These are phyloP conservation scores for Ceratobasidium theobromae DNA, from an alignment of 1,284 basidiomycete species.

Conservation along the genomic window DNA sequence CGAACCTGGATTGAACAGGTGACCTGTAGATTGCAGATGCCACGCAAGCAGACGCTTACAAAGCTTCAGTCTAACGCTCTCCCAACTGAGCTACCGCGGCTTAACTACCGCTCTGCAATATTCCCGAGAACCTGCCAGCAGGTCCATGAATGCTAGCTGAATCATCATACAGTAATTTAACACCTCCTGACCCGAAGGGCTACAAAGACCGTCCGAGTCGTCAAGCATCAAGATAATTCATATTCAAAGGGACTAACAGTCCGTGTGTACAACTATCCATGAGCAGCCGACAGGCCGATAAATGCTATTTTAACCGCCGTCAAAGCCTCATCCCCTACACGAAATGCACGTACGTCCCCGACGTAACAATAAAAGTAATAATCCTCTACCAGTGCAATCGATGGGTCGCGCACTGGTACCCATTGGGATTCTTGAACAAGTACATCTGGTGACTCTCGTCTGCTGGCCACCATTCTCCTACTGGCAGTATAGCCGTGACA, in stretches of 20 bases:
- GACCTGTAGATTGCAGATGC: constrained; percentile 5
- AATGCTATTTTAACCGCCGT: too few species aligned
- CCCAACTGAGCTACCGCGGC: constrained; percentile 17
- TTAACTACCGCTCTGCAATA: background rate
- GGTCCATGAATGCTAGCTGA: background rate
- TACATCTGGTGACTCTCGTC: constrained; percentile 80
- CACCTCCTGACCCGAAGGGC: background rate
- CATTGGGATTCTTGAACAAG: constrained; percentile 63
- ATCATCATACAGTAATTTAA: background rate
- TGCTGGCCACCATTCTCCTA: constrained; percentile 76
- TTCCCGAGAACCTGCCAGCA: background rate
- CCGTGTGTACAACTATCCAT: too few species aligned
- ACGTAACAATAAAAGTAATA: background rate
- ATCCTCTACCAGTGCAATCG: constrained; percentile 51
- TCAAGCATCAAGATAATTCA: too few species aligned
- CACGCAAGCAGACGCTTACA: background rate
- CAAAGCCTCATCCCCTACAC: background rate
- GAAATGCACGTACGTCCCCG: background rate
- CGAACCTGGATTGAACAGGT: background rate
- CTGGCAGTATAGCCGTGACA: constrained; percentile 69
- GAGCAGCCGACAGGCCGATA: too few species aligned
- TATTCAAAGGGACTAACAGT: too few species aligned
- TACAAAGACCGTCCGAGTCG: too few species aligned
- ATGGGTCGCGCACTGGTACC: constrained; percentile 61
- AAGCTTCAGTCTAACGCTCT: constrained; percentile 4